These are phyloP conservation scores for Kuraishia hungarica DNA, from an alignment of 805 yeast genomes.

Conservation along the genomic window DNA sequence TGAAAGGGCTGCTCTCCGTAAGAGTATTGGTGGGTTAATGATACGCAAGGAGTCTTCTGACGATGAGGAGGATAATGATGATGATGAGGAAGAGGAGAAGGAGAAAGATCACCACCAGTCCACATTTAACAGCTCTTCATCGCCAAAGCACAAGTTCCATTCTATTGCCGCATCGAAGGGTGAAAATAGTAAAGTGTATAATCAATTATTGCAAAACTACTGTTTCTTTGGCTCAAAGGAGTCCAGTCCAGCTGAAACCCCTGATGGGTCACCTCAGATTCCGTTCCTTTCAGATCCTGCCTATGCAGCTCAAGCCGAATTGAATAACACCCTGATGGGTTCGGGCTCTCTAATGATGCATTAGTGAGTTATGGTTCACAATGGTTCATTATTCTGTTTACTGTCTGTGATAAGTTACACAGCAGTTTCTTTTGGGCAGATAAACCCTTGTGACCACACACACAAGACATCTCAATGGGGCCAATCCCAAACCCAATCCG, in stretches of 20 bases:
- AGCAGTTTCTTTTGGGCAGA: neutral
- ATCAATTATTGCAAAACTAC: conserved; percentile 15
- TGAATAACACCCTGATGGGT: neutral
- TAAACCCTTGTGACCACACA: too few relatives aligned
- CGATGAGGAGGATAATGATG: neutral
- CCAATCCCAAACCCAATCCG: too few relatives aligned
- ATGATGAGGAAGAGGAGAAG: neutral
- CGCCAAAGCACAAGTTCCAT: neutral
- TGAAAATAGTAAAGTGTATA: conserved; percentile 7
- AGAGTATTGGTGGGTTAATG: neutral
- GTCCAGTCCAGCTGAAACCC: conserved; percentile 1
- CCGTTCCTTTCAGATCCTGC: neutral
- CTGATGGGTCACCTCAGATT: conserved; percentile 2
- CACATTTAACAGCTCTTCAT: conserved; percentile 1
- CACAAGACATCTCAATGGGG: neutral
- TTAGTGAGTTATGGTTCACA: too few relatives aligned
- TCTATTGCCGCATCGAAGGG: conserved; percentile 11
- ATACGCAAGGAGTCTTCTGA: neutral
- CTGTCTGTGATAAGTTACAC: neutral
- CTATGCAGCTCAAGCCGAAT: neutral
- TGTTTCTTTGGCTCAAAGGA: conserved; percentile 19
- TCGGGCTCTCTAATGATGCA: neutral
- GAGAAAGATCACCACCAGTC: neutral
- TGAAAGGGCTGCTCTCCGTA: neutral
- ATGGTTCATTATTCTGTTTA: neutral